These are phyloP conservation scores for Grosmannia penicillata DNA, from an alignment of 2,329 filamentous ascomycete genomes.

Conservation along the genomic window DNA sequence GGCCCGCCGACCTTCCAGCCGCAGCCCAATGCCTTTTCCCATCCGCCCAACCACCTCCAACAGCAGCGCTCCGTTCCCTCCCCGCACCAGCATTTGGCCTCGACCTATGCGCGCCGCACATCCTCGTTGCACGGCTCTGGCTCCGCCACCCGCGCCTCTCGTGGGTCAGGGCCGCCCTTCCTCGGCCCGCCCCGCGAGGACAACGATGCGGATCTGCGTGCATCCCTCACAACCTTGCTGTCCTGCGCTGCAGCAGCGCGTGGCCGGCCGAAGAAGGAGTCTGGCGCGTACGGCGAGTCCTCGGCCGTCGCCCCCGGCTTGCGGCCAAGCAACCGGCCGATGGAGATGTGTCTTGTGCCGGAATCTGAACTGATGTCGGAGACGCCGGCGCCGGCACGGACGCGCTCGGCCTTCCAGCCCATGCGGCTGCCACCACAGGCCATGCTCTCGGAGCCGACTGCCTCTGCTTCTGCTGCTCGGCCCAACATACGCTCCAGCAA, in stretches of 20 bases:
- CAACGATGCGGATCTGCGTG: slow-evolving; percentile 82
- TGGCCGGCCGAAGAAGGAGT: slow-evolving; percentile 52
- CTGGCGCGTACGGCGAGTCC: slow-evolving; percentile 22
- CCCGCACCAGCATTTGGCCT: slow-evolving; percentile 25
- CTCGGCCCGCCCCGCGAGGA: slow-evolving; percentile 68
- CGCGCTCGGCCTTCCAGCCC: slow-evolving; percentile 11
- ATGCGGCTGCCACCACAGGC: slow-evolving; percentile 1
- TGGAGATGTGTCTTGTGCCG: slow-evolving; percentile 43
- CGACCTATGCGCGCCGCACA: slow-evolving; percentile 30
- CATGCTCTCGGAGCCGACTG: no score
- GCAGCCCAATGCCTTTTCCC: slow-evolving; percentile 83
- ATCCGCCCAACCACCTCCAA: slow-evolving; percentile 47
- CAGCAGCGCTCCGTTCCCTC: slow-evolving; percentile 36
- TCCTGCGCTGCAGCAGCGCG: slow-evolving; percentile 90
- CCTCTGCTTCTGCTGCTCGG: neutral
- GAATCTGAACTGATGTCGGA: slow-evolving; percentile 42
- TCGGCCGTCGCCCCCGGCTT: slow-evolving; percentile 21
- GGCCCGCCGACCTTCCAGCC: slow-evolving; percentile 55
- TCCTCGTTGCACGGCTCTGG: slow-evolving; percentile 25
- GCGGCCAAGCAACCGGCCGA: slow-evolving; percentile 34
- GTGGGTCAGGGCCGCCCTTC: slow-evolving; percentile 49
- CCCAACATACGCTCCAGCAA: neutral
- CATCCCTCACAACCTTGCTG: slow-evolving; percentile 84
- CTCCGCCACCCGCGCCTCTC: no score
- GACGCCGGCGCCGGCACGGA: slow-evolving; percentile 3